Conservation (phyloP, 148 eudicot genomes). For the Rhododendron williamsianum region DNA sequence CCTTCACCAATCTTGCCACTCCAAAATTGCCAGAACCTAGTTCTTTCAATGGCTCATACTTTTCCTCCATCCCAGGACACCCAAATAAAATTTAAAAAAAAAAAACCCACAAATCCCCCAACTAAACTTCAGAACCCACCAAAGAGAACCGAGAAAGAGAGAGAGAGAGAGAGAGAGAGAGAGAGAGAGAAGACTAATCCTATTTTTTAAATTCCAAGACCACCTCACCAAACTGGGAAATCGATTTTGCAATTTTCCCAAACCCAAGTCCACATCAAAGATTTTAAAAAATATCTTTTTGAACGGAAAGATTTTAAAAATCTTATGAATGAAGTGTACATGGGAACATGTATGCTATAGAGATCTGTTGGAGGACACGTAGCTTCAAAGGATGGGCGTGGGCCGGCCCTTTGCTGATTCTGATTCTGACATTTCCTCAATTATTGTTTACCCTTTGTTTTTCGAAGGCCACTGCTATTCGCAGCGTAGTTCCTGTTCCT, state of each 20-base stretch:
- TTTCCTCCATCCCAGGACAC: constrained; percentile 10
- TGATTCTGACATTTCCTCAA: neutral
- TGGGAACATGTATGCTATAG: neutral
- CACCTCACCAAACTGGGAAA: neutral
- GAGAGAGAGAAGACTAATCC: neutral
- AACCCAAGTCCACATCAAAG: neutral
- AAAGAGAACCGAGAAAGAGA: neutral
- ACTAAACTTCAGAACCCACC: neutral
- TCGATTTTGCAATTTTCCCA: neutral
- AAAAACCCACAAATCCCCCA: neutral
- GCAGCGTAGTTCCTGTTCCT: too few species aligned
- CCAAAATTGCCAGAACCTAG: constrained; percentile 26
- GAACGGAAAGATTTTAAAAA: neutral
- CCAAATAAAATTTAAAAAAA: neutral
- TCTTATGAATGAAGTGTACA: neutral
- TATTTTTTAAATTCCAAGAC: neutral
- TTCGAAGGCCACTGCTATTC: too few species aligned
- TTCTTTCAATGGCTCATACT: constrained; percentile 15
- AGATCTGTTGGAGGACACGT: neutral
- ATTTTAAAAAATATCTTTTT: neutral
- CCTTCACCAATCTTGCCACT: constrained; percentile 49
- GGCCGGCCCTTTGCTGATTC: neutral
- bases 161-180: neutral
- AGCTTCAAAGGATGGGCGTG: neutral
- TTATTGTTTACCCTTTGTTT: too few species aligned